Percentiles rank a stretch among this genome's conserved stretches.
These are phyloP conservation scores for Verticillium nubilum DNA, from an alignment of 2,329 filamentous ascomycete species.

Conservation along the genomic window DNA sequence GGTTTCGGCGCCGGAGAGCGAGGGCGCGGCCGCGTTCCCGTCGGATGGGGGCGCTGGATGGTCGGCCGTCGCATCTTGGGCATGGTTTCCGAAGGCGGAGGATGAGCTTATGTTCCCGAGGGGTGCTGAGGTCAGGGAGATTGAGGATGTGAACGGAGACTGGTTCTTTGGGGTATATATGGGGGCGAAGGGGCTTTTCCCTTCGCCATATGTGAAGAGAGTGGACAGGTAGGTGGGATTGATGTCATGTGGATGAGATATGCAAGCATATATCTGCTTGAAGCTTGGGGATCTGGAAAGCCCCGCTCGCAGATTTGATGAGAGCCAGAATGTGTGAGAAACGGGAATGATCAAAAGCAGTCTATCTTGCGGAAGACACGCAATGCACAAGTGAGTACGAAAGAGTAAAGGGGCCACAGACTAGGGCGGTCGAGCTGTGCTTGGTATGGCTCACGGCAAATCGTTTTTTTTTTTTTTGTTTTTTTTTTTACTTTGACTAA, in stretches of 20 bases:
- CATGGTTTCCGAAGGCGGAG: constrained; percentile 64
- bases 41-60: constrained; percentile 70
- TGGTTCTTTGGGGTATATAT: constrained; percentile 89
- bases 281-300: not conserved
- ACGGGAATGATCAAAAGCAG: not conserved
- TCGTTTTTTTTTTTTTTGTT: too few species aligned
- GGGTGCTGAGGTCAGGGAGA: constrained; percentile 76
- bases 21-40: constrained; percentile 47
- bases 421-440: too few species aligned
- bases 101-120: constrained; percentile 84
- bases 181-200: constrained; percentile 73
- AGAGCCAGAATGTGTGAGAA: not conserved
- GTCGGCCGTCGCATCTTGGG: constrained; percentile 62
- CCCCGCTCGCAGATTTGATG: not conserved
- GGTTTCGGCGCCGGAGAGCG: constrained; percentile 29
- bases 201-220: constrained; percentile 65
- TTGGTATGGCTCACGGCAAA: too few species aligned
- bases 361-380: too few species aligned
- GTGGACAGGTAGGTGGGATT: not conserved
- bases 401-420: too few species aligned
- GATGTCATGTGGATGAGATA: not conserved
- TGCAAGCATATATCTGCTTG: not conserved
- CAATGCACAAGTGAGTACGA: too few species aligned
- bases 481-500: too few species aligned
- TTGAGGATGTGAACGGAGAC: constrained; percentile 82